phyloP scores from a whole-genome alignment of 345 rosid species.

The Brassica carinata region DNA sequence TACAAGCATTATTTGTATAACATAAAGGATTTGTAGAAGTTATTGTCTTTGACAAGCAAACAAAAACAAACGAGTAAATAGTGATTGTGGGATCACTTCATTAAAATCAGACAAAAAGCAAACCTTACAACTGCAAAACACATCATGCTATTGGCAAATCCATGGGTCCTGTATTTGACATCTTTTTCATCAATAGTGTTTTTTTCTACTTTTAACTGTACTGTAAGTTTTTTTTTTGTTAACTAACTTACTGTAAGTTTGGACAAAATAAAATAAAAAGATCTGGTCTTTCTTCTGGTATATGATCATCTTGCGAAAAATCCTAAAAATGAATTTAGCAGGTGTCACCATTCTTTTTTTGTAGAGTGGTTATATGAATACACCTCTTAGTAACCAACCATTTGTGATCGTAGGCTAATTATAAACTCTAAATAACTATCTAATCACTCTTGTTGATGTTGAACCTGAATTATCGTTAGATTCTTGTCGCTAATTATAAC shows the following conservation, averaged over 20 bases:
- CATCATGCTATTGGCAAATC: conserved; percentile 29
- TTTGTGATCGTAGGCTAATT: conserved; percentile 6
- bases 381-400: conserved; percentile 24
- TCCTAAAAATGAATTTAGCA: background rate
- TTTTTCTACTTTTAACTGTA: background rate
- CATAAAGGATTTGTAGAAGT: conserved; percentile 8
- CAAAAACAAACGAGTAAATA: background rate
- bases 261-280: background rate
- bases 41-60: conserved; percentile 19
- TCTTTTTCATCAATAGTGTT: conserved; percentile 15
- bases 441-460: background rate
- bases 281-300: background rate
- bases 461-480: background rate
- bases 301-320: background rate
- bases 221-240: background rate
- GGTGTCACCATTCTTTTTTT: conserved; percentile 7
- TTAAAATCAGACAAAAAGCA: conserved; percentile 38
- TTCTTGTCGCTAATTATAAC: background rate
- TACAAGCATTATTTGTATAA: conserved; percentile 26
- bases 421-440: conserved; percentile 4
- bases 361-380: conserved; percentile 6
- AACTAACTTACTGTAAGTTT: background rate
- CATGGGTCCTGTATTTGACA: conserved; percentile 19
- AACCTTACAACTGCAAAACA: conserved; percentile 29
- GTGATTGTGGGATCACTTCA: conserved; percentile 41